A percentile compares a stretch with the other conserved stretches of the same genome.
These are phyloP conservation scores for Lactarius deliciosus DNA, from an alignment of 768 basidiomycete genomes.

Conservation along the genomic window DNA sequence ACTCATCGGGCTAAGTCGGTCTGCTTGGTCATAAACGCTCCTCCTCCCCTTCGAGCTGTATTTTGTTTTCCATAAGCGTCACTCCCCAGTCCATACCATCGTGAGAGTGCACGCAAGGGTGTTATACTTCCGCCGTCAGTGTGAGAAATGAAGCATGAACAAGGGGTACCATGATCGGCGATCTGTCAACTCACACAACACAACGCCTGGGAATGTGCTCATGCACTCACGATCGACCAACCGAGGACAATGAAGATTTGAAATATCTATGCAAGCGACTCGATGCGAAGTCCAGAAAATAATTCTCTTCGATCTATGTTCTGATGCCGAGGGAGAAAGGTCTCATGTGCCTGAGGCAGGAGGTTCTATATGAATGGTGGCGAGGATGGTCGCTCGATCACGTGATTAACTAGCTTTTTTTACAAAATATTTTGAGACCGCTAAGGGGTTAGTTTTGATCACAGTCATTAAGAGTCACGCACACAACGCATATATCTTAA, in stretches of 20 bases:
- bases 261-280: background rate
- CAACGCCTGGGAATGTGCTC: background rate
- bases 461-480: background rate
- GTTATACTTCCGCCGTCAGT: background rate
- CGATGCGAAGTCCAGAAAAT: background rate
- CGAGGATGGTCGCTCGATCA: background rate
- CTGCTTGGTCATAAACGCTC: background rate
- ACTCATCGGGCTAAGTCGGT: background rate
- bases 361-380: background rate
- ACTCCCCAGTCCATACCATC: background rate
- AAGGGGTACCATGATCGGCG: conserved; percentile 7
- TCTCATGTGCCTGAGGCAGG: conserved; percentile 20
- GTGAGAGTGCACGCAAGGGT: background rate
- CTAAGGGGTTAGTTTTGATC: background rate
- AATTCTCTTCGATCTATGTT: background rate
- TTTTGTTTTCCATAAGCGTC: background rate
- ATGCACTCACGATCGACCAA: background rate
- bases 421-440: background rate
- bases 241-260: background rate
- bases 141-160: conserved; percentile 11
- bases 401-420: background rate
- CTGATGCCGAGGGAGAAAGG: conserved; percentile 6
- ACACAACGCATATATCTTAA: background rate
- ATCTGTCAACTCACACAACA: conserved; percentile 12
- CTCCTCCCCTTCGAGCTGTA: background rate